Percentiles rank a stretch among this genome's conserved stretches.
phyloP scores from a whole-genome alignment of 306 rosid genomes.

The Cercis canadensis region DNA sequence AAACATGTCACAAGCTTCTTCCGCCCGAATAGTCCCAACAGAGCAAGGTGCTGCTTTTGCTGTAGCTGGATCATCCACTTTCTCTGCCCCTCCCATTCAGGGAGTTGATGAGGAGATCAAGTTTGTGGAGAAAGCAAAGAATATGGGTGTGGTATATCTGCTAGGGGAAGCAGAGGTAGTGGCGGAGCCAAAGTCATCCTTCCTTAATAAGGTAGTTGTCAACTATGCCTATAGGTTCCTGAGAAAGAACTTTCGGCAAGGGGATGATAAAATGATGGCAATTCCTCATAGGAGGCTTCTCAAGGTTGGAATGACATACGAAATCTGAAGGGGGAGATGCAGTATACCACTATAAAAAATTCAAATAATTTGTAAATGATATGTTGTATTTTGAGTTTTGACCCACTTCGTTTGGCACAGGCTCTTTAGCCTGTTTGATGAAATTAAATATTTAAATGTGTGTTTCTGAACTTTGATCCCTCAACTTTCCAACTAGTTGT shows the following conservation, averaged over 20 bases:
- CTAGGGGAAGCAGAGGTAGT: constrained; percentile 76
- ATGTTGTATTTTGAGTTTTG: no score
- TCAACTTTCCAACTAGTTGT: no score
- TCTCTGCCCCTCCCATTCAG: constrained; percentile 30
- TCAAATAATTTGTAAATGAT: not conserved
- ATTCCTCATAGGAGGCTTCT: constrained; percentile 66
- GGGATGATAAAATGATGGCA: constrained; percentile 54
- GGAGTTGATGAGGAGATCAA: constrained; percentile 60
- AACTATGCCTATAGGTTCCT: constrained; percentile 65
- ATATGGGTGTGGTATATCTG: constrained; percentile 74
- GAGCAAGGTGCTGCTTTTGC: constrained; percentile 7
- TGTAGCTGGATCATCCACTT: constrained; percentile 35
- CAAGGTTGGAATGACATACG: constrained; percentile 65
- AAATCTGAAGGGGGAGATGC: constrained; percentile 26
- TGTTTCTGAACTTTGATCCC: no score
- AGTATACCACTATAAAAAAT: not conserved
- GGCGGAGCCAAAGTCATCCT: constrained; percentile 64
- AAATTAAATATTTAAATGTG: no score
- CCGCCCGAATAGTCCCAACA: constrained; percentile 31
- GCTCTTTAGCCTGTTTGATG: no score
- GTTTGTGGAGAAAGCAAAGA: constrained; percentile 61
- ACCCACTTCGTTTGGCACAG: no score
- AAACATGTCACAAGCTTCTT: constrained; percentile 14
- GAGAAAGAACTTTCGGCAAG: constrained; percentile 75
- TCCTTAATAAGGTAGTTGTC: constrained; percentile 67